phyloP scores from a whole-genome alignment of 257 asterid species.

The Solanum chaucha region DNA sequence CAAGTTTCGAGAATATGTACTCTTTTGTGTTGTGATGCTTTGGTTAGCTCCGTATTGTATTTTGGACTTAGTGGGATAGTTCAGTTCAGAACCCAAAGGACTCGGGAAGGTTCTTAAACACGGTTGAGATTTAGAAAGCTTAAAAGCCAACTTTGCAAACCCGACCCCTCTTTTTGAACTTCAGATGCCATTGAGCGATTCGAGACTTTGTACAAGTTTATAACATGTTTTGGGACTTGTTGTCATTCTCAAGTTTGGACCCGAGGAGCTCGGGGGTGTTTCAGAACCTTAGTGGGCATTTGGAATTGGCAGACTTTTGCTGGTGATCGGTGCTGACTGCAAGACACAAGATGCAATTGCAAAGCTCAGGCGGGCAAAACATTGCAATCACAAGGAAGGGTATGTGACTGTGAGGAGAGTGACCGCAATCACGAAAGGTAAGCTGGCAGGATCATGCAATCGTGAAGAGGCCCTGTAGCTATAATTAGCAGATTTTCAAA shows the following conservation, averaged over 20 bases:
- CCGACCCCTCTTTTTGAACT: background rate
- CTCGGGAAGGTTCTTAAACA: background rate
- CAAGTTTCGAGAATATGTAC: background rate
- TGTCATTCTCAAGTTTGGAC: background rate
- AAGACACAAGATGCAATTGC: background rate
- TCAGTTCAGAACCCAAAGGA: background rate
- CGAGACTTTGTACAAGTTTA: background rate
- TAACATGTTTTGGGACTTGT: background rate
- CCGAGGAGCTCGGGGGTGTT: background rate
- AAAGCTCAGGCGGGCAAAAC: background rate
- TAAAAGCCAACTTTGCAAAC: background rate
- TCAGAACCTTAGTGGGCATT: background rate
- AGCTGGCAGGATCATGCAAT: background rate
- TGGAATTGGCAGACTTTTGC: background rate
- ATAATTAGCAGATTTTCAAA: background rate
- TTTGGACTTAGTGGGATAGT: background rate
- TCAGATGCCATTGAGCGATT: background rate
- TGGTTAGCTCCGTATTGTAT: background rate
- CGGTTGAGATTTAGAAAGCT: background rate
- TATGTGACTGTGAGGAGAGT: background rate
- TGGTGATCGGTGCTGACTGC: background rate
- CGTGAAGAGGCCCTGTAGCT: background rate
- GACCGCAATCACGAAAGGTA: background rate
- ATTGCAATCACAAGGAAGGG: background rate
- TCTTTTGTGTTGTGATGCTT: background rate